A percentile compares a stretch with the other conserved stretches of the same genome.
Evolutionary conservation across 1,139 yeast genomes (phyloP).

Genomic region (Kodamaea derodonti): DNA sequence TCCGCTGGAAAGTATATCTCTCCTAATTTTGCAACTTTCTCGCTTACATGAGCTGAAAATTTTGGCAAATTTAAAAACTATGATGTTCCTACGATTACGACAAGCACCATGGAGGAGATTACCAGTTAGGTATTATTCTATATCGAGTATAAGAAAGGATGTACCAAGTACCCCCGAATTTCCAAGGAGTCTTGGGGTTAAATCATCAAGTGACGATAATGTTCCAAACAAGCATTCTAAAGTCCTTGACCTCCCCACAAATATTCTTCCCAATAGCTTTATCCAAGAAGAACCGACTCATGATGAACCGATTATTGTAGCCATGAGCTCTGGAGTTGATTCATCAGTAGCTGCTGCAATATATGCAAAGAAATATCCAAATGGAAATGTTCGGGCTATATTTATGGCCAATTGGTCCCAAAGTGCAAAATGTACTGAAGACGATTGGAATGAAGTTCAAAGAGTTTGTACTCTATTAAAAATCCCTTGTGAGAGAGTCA

Average conservation of each 20-base stretch:
- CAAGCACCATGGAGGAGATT: neutral
- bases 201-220: too few species aligned
- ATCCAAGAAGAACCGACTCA: constrained; percentile 43
- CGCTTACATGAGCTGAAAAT: neutral
- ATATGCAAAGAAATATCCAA: constrained; percentile 41
- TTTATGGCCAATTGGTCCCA: constrained; percentile 94
- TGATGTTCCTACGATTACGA: neutral
- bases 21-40: neutral
- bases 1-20: too few species aligned
- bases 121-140: neutral
- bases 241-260: constrained; percentile 3
- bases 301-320: constrained; percentile 66
- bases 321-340: constrained; percentile 97
- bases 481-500: constrained; percentile 73
- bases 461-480: constrained; percentile 54
- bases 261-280: constrained; percentile 6
- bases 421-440: constrained; percentile 69
- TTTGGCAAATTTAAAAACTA: neutral
- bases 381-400: constrained; percentile 60
- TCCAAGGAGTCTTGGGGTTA: too few species aligned
- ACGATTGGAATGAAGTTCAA: constrained; percentile 85
- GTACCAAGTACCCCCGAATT: too few species aligned
- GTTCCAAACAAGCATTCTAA: too few species aligned
- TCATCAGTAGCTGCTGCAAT: constrained; percentile 86
- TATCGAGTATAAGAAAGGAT: neutral